A percentile compares a stretch with the other conserved stretches of the same genome.
Evolutionary conservation across 139 green algal genomes (phyloP).

Genomic region (Chlorokybus atmophyticus): DNA sequence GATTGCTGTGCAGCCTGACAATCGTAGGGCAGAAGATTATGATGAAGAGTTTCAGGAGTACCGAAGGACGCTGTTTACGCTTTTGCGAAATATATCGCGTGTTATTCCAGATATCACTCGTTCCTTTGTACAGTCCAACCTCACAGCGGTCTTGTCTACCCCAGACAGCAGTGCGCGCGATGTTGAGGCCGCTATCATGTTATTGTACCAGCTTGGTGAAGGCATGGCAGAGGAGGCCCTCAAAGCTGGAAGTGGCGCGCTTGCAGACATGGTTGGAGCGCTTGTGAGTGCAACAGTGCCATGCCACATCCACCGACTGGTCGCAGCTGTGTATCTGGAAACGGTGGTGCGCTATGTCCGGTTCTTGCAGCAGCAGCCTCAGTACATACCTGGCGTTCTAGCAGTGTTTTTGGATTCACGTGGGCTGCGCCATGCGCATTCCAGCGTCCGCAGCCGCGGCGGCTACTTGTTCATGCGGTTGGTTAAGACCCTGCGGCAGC

Average conservation of each 20-base stretch:
- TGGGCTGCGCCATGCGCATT: constrained; percentile 21
- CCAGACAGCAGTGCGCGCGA: too few relatives aligned
- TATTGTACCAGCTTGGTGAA: constrained; percentile 31
- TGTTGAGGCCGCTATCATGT: constrained; percentile 22
- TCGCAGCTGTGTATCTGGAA: constrained; percentile 19
- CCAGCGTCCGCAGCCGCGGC: constrained; percentile 17
- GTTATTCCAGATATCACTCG: constrained; percentile 19
- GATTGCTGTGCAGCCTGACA: too few relatives aligned
- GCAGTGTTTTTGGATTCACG: constrained; percentile 19
- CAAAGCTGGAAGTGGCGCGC: constrained; percentile 11
- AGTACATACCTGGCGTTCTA: constrained; percentile 20
- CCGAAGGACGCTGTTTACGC: constrained; percentile 26
- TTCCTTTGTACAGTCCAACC: constrained; percentile 20
- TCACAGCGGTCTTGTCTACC: too few relatives aligned
- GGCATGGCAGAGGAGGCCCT: neutral
- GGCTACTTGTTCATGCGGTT: constrained; percentile 36
- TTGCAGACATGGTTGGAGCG: constrained; percentile 14
- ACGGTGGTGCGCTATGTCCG: constrained; percentile 23
- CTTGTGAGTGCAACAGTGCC: constrained; percentile 11
- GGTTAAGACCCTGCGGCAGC: constrained; percentile 27
- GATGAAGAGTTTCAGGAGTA: too few relatives aligned
- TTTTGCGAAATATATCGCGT: constrained; percentile 24
- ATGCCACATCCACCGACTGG: constrained; percentile 6
- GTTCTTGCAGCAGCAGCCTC: constrained; percentile 15
- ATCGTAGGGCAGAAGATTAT: too few relatives aligned